phyloP scores from a whole-genome alignment of 805 yeast genomes.

The Millerozyma miso region DNA sequence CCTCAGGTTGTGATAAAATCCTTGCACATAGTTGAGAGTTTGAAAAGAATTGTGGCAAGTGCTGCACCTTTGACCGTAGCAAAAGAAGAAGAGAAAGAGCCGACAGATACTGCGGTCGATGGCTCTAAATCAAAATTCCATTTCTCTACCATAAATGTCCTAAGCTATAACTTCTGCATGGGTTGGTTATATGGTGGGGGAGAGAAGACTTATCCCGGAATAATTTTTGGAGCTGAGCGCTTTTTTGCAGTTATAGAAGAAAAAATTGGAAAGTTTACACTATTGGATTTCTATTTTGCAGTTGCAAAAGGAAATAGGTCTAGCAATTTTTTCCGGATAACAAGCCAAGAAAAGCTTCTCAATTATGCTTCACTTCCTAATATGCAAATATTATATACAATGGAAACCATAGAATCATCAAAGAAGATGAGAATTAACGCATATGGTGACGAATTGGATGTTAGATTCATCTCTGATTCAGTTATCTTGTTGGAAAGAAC shows the following conservation, averaged over 20 bases:
- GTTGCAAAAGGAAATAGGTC: conserved; percentile 61
- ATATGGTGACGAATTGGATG: conserved; percentile 68
- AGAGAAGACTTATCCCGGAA: conserved; percentile 54
- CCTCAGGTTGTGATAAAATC: conserved; percentile 45
- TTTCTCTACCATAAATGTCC: conserved; percentile 52
- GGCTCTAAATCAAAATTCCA: conserved; percentile 10
- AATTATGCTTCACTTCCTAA: conserved; percentile 68
- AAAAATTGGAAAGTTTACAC: conserved; percentile 60
- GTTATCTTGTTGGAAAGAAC: conserved; percentile 51
- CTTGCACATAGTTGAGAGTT: conserved; percentile 26
- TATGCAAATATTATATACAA: conserved; percentile 53
- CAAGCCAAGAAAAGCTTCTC: conserved; percentile 43
- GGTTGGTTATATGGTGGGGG: conserved; percentile 71
- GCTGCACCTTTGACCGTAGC: not conserved
- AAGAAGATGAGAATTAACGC: conserved; percentile 47
- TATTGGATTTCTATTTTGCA: conserved; percentile 66
- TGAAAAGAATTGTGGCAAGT: conserved; percentile 8
- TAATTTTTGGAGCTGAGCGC: conserved; percentile 74
- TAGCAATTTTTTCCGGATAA: conserved; percentile 43
- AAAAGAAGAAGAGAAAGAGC: not conserved
- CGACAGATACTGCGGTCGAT: not conserved
- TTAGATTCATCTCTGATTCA: conserved; percentile 55
- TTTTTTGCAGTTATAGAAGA: conserved; percentile 63
- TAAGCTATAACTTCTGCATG: conserved; percentile 62
- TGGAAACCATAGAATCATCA: conserved; percentile 22